phyloP scores from a whole-genome alignment of 2,329 filamentous ascomycete genomes.

The Alternaria triticina region DNA sequence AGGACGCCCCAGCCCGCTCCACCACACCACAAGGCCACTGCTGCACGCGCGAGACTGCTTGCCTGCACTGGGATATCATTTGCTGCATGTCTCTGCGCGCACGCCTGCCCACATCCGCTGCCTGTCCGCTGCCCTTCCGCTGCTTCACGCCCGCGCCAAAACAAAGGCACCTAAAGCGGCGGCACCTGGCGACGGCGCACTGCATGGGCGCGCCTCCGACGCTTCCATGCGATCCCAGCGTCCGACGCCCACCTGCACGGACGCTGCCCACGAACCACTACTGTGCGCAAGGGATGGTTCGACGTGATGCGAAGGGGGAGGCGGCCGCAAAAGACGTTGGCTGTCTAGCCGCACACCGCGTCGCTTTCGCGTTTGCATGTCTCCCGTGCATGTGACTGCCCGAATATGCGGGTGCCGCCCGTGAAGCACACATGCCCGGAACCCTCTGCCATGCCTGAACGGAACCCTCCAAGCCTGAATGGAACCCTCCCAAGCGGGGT shows the following conservation, averaged over 20 bases:
- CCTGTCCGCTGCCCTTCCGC: not conserved
- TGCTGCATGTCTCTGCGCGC: not conserved
- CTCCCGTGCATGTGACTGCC: constrained; percentile 15
- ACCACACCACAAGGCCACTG: not conserved
- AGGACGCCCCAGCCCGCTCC: constrained; percentile 5
- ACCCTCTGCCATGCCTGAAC: not conserved
- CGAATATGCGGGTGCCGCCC: constrained; percentile 14
- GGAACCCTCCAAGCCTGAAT: not conserved
- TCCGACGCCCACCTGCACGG: constrained; percentile 20
- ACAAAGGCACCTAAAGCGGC: constrained; percentile 22
- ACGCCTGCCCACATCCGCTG: not conserved
- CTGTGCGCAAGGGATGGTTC: constrained; percentile 10
- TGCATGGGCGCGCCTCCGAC: constrained; percentile 15
- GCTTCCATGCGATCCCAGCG: constrained; percentile 25
- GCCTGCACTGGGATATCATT: not conserved
- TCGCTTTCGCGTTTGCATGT: not conserved
- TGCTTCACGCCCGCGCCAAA: not conserved
- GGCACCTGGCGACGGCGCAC: constrained; percentile 5
- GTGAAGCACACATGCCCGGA: not conserved
- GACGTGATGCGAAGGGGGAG: constrained; percentile 1
- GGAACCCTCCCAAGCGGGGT: constrained; percentile 1
- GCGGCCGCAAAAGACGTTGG: constrained; percentile 1
- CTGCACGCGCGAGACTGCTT: constrained; percentile 2
- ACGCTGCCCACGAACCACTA: constrained; percentile 17
- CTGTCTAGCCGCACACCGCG: not conserved